phyloP scores from a whole-genome alignment of 1,139 yeast genomes.

The Geotrichum europaeum region DNA sequence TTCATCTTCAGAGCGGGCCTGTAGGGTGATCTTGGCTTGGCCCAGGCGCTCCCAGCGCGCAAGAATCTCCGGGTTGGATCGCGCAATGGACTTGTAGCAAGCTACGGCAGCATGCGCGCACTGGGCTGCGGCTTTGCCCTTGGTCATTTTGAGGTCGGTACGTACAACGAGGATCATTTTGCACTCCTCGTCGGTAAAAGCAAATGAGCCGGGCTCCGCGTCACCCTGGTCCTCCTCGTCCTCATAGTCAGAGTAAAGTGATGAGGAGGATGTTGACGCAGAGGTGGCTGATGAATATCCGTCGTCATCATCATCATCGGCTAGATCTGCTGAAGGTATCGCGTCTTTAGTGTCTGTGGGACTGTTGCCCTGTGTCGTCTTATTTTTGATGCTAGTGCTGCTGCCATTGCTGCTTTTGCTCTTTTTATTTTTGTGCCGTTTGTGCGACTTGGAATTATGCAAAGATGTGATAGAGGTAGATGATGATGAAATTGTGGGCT shows the following conservation, averaged over 20 bases:
- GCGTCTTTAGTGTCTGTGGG: constrained; percentile 9
- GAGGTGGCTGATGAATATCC: constrained; percentile 14
- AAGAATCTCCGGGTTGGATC: constrained; percentile 37
- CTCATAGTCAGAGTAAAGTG: constrained; percentile 17
- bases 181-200: constrained; percentile 62
- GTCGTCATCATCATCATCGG: constrained; percentile 20
- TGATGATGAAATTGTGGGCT: neutral
- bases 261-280: neutral
- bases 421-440: neutral
- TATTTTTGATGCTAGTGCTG: neutral
- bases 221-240: constrained; percentile 18
- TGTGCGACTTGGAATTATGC: neutral
- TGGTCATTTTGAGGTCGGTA: constrained; percentile 84
- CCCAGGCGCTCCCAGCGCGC: constrained; percentile 80
- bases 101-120: constrained; percentile 97
- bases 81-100: constrained; percentile 65
- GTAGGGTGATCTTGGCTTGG: constrained; percentile 92
- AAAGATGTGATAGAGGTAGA: neutral
- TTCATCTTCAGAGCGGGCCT: constrained; percentile 63
- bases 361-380: constrained; percentile 1
- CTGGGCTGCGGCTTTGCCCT: constrained; percentile 96
- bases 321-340: constrained; percentile 2
- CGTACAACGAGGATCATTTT: constrained; percentile 86
- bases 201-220: constrained; percentile 19
- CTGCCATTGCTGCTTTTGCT: neutral